Percentiles rank a stretch among this genome's conserved stretches.
phyloP scores from a whole-genome alignment of 257 asterid genomes.

The Nicotiana noctiflora region DNA sequence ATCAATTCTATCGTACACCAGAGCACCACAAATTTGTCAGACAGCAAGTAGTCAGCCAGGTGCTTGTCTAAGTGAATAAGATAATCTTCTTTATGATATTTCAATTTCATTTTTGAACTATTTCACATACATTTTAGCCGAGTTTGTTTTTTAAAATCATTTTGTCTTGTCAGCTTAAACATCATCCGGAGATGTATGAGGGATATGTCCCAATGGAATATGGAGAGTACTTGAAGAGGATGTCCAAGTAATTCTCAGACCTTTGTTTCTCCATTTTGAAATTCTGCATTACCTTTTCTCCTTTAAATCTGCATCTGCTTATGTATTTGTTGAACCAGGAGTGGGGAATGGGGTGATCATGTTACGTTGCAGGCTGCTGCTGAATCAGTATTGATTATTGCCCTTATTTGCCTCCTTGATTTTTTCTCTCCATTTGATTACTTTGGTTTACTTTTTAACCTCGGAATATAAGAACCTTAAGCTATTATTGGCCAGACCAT shows the following conservation, averaged over 20 bases:
- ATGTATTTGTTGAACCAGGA: slow-evolving; percentile 37
- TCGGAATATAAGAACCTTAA: neutral
- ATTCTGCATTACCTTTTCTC: slow-evolving; percentile 4
- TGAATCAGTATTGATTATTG: slow-evolving; percentile 53
- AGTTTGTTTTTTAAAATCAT: slow-evolving; percentile 4
- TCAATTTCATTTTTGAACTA: neutral
- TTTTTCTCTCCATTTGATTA: neutral
- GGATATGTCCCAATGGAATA: slow-evolving; percentile 97
- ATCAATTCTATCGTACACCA: slow-evolving; percentile 80
- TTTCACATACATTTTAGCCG: neutral
- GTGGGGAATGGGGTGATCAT: slow-evolving; percentile 98
- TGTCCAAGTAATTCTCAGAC: slow-evolving; percentile 54
- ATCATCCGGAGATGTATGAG: slow-evolving; percentile 71
- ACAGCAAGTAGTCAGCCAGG: slow-evolving; percentile 85
- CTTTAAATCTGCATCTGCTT: slow-evolving; percentile 9
- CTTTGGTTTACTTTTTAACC: neutral
- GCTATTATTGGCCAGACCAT: neutral
- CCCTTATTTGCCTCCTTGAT: slow-evolving; percentile 7
- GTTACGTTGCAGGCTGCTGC: slow-evolving; percentile 98
- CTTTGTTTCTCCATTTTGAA: slow-evolving; percentile 1
- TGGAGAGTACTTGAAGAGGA: slow-evolving; percentile 60
- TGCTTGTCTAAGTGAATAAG: slow-evolving; percentile 11
- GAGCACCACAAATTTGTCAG: slow-evolving; percentile 95
- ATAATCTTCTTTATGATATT: neutral
- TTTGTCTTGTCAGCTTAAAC: slow-evolving; percentile 62